Base-by-base conservation (phyloP, 371 early-diverging fungal species). In the Mucor saturninus region DNA sequence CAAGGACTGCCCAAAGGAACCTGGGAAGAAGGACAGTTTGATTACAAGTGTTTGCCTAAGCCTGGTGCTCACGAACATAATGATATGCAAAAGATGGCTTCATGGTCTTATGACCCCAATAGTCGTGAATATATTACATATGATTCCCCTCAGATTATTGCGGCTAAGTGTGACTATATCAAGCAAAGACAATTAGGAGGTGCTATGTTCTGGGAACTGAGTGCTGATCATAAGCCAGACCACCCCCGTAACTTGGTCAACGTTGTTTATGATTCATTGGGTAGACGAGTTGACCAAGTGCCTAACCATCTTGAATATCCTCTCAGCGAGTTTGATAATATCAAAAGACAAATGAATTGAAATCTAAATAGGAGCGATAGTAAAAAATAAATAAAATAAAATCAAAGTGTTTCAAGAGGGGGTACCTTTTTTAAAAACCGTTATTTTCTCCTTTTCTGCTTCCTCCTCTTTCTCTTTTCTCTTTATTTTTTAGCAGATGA, bases 1-100 rank as follows among this genome's bases (percentile, higher is more conserved):
- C 71, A 82, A 46, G 90, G 91, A 5, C 67, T 87, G 10, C 91
- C 91, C 1, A 59, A 76, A 26, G 92, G 91, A 8, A 83, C 89
- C 4, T 94, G 95, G 94, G 95, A 96, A 71, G 80, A 82, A 51
- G 96, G 96, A 1, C 81, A 91, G 2, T 87, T 86, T 62, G 94
- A 94, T 70, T 91, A 89, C 72, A 89, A 88, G 67, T 56, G 68
- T 6, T 67, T 94, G 46, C 94, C 93, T 0, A 56, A 76, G 11
- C 80, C 85, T 3, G 88, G 88, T 32, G 89, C 91, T 21, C 67
- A 69, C 3, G 86, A 88, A 54, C 75, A 86, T 59, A 85, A 87
- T 80, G 95, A 95, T 64, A 77, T 77, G 6, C 69, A 83, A 11
- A 77, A 85, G 26, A 77, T 87, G 55, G 91, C 95, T 0, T 83